phyloP scores from a whole-genome alignment of 2,329 filamentous ascomycete species.

The Curvularia verruculosa region DNA sequence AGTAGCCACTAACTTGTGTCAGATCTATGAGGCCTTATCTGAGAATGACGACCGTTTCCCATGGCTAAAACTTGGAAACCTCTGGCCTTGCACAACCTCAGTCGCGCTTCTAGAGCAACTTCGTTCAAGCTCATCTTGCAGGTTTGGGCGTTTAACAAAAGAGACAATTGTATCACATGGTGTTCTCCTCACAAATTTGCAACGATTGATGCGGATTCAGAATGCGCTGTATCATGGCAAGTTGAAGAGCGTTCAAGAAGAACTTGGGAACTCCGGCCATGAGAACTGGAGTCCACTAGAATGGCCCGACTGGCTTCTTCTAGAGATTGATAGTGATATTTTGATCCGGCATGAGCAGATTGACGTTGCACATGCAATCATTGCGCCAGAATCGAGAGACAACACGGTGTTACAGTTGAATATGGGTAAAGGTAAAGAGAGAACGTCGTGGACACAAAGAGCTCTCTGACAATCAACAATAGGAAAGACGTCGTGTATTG shows the following conservation, averaged over 20 bases:
- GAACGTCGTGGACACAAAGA: conserved; percentile 30
- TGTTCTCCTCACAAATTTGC: conserved; percentile 51
- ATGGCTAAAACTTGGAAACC: conserved; percentile 51
- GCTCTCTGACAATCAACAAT: conserved; percentile 57
- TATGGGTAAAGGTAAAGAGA: conserved; percentile 42
- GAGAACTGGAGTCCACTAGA: conserved; percentile 59
- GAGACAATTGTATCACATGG: conserved; percentile 53
- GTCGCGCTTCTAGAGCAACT: conserved; percentile 56
- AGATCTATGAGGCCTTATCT: conserved; percentile 11
- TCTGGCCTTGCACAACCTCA: conserved; percentile 56
- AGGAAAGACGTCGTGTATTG: conserved; percentile 21
- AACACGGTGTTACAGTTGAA: conserved; percentile 42
- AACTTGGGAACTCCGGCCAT: conserved; percentile 59
- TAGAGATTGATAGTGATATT: conserved; percentile 69
- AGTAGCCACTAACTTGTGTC: conserved; percentile 20
- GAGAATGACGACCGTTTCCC: conserved; percentile 30
- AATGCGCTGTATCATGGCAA: conserved; percentile 29
- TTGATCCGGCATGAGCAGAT: conserved; percentile 66
- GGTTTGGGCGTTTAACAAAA: conserved; percentile 46
- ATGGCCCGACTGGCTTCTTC: conserved; percentile 65
- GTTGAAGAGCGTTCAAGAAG: conserved; percentile 29
- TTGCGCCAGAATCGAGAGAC: conserved; percentile 23
- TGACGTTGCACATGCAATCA: conserved; percentile 64
- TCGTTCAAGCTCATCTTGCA: conserved; percentile 36
- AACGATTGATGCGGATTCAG: conserved; percentile 52